Base-by-base conservation (phyloP, 129 eudicot genomes). In the Kitagawia praeruptora region DNA sequence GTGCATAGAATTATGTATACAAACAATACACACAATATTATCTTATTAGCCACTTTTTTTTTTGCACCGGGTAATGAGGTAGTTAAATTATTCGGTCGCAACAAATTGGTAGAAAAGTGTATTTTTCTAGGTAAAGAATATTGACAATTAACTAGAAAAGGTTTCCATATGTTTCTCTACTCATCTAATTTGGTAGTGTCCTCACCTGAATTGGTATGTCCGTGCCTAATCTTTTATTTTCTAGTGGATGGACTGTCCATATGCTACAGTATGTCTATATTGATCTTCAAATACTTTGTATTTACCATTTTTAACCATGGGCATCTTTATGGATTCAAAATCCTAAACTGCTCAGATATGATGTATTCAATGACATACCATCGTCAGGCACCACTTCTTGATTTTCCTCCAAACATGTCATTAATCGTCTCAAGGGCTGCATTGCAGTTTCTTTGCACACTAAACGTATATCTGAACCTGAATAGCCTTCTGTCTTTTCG, bases 401-500 rank as follows among this genome's bases (percentile, higher is more conserved):
- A 71, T 77, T 85, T 76, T 86, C 75, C 83, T 96, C 99, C 15
- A 96, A 91, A 53, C 48, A 44, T 18, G 93, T 82, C 98, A 96
- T 90, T 81, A 96, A 79, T 38, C 99, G 98, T 77, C 99, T 81
- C 23, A 96, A 77, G 38, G 99, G 99, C 86, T 96, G 99, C 99
- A 96, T 96, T 48, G 99, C 99, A 67, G 98, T 94, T 85, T 96
- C 99, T 84, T 96, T 96, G 88, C 99, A 96, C 42, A 96, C 82
- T 75, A 96, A 74, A 45, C 99, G 89, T 74, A 96, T 90, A 85
- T 96, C 99, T 16, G 99, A 96, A 70, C 99, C 99, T 11, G 99
- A 95, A 86, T 72, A 95, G 34, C 97, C 99, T 86, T 90, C 91
- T 0, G 95, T 90, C 25, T 82, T 90, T 21, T 92, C 98, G 45